Percentiles rank a stretch among this genome's conserved stretches.
These are phyloP conservation scores for Ascochyta fabae DNA, from an alignment of 2,329 filamentous ascomycete genomes.

Conservation along the genomic window DNA sequence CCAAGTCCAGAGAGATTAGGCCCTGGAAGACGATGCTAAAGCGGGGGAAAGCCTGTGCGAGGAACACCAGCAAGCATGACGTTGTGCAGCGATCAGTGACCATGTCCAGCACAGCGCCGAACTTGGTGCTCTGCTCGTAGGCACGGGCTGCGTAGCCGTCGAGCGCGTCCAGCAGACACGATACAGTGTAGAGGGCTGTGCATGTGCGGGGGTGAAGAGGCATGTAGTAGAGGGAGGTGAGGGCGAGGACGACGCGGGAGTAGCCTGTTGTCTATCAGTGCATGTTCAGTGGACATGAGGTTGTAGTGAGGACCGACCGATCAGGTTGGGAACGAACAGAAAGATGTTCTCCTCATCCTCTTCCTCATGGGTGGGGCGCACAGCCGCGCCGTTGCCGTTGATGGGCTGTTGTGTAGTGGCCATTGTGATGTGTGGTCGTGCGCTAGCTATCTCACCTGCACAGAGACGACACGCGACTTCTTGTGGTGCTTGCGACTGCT, in stretches of 20 bases:
- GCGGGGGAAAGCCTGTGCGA: slow-evolving; percentile 91
- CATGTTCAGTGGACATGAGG: background rate
- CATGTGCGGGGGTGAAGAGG: slow-evolving; percentile 96
- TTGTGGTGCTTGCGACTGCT: slow-evolving; percentile 1
- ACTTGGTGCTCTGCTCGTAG: slow-evolving; percentile 90
- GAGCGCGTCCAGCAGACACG: slow-evolving; percentile 91
- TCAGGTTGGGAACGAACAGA: slow-evolving; percentile 60
- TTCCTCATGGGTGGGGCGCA: slow-evolving; percentile 24
- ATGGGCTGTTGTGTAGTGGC: slow-evolving; percentile 34
- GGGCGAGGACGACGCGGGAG: slow-evolving; percentile 64
- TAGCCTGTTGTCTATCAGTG: slow-evolving; percentile 51
- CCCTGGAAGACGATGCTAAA: slow-evolving; percentile 95
- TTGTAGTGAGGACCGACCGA: slow-evolving; percentile 49
- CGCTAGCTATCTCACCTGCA: slow-evolving; percentile 8
- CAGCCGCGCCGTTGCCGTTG: slow-evolving; percentile 42
- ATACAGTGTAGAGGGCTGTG: slow-evolving; percentile 88
- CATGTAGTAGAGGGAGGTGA: slow-evolving; percentile 98
- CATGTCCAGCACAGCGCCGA: slow-evolving; percentile 98
- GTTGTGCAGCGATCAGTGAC: slow-evolving; percentile 98
- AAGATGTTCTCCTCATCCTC: slow-evolving; percentile 61
- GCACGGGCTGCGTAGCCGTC: slow-evolving; percentile 90
- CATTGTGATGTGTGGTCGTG: slow-evolving; percentile 28
- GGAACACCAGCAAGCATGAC: slow-evolving; percentile 90
- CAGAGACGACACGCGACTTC: slow-evolving; percentile 18
- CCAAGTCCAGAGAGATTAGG: slow-evolving; percentile 88